These are phyloP conservation scores for Seminavis robusta DNA, from an alignment of 108 stramenopile genomes.

Conservation along the genomic window DNA sequence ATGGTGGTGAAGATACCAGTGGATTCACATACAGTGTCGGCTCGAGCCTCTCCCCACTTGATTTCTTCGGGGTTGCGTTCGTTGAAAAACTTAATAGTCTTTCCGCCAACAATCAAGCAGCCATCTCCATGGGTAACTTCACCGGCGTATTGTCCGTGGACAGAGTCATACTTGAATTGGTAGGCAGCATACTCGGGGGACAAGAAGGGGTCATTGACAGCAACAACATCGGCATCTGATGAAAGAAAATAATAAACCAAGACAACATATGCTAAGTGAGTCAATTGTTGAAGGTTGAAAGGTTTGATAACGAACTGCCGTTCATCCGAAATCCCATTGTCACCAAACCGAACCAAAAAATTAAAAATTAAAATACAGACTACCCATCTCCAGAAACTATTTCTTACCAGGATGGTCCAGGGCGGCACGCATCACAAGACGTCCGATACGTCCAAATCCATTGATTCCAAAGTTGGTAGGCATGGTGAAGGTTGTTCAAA, in stretches of 20 bases:
- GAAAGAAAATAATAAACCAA: too few relatives aligned
- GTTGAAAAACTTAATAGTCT: conserved; percentile 77
- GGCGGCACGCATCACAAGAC: conserved; percentile 95
- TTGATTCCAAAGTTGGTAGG: conserved; percentile 88
- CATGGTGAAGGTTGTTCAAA: conserved; percentile 30
- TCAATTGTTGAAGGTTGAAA: too few relatives aligned
- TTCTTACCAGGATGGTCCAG: conserved; percentile 80
- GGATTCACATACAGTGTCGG: conserved; percentile 92
- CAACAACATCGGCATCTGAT: conserved; percentile 79
- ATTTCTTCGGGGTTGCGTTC: conserved; percentile 87
- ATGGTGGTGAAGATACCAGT: conserved; percentile 96
- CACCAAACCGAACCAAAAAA: too few relatives aligned
- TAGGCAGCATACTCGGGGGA: conserved; percentile 85
- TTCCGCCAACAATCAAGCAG: conserved; percentile 84
- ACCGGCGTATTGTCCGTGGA: conserved; percentile 89
- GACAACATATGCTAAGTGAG: too few relatives aligned
- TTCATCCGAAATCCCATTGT: too few relatives aligned
- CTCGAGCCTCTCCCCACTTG: conserved; percentile 88
- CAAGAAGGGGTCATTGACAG: conserved; percentile 95
- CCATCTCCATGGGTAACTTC: conserved; percentile 74
- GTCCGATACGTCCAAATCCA: conserved; percentile 96
- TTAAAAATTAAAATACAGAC: too few relatives aligned
- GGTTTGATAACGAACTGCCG: too few relatives aligned
- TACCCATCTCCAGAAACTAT: too few relatives aligned
- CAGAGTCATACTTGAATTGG: conserved; percentile 97